These are phyloP conservation scores for Coemansia reversa DNA, from an alignment of 192 early-diverging fungal genomes.

Conservation along the genomic window DNA sequence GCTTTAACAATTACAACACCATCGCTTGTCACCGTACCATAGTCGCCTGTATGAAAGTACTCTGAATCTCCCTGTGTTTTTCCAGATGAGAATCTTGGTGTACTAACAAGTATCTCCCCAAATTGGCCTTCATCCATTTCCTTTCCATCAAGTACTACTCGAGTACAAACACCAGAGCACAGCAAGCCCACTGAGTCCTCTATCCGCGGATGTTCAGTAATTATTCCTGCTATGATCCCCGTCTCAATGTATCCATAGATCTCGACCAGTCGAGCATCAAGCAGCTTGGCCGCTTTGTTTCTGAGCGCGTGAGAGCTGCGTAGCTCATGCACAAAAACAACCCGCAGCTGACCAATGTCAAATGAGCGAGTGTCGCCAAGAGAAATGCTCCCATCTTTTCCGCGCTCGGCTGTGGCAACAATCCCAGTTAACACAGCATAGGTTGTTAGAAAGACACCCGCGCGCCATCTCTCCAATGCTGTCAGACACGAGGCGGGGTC, in stretches of 20 bases:
- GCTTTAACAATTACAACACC: slow-evolving; percentile 48
- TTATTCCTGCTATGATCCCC: slow-evolving; percentile 42
- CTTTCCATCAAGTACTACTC: slow-evolving; percentile 30
- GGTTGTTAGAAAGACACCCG: slow-evolving; percentile 33
- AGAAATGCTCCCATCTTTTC: slow-evolving; percentile 8
- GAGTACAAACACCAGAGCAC: slow-evolving; percentile 37
- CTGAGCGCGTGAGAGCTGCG: slow-evolving; percentile 28
- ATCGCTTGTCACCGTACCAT: slow-evolving; percentile 31
- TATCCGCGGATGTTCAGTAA: slow-evolving; percentile 48
- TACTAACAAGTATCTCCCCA: slow-evolving; percentile 49
- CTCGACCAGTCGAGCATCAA: slow-evolving; percentile 44
- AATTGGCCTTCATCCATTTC: slow-evolving; percentile 38
- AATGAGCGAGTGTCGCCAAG: slow-evolving; percentile 15
- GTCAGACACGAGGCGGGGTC: slow-evolving; percentile 30
- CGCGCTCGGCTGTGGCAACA: slow-evolving; percentile 13
- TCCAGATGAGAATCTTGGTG: slow-evolving; percentile 24
- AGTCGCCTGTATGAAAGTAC: slow-evolving; percentile 46
- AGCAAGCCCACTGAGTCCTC: slow-evolving; percentile 42
- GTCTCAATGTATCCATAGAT: slow-evolving; percentile 50
- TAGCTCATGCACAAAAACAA: slow-evolving; percentile 38
- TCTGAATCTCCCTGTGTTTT: background rate
- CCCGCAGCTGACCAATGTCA: slow-evolving; percentile 23
- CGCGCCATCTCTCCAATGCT: slow-evolving; percentile 27
- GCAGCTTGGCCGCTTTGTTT: slow-evolving; percentile 18
- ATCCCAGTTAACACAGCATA: slow-evolving; percentile 24